Evolutionary conservation across 208 protist genomes (phyloP), one percentile per base, ranked within the genome.

Genomic region (Herpetomonas muscarum): DNA sequence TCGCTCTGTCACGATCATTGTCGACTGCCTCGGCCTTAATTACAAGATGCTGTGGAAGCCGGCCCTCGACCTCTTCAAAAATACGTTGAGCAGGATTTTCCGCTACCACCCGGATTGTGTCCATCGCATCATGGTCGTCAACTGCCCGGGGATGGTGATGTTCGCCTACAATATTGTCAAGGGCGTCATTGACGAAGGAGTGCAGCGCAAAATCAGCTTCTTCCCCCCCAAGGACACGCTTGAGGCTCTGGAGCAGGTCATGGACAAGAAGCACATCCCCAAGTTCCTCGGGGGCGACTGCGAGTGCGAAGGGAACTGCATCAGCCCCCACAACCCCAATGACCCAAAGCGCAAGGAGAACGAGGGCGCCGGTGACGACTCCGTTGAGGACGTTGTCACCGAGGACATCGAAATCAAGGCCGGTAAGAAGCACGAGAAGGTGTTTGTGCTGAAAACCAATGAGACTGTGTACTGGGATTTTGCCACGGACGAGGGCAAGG

Each of bases 121-220:
- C 7, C 61, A 84, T 59, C 77, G 78, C 56, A 55, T 90, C 45
- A 49, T 82, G 37, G 72, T 78, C 25, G 70, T 85, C 12, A 90
- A 90, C 64, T 81, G 70, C 63, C 78, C 82, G 19, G 56, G 53
- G 5, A 82, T 90, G 76, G 67, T 90, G 17, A 64, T 67, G 47
- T 79, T 90, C 39, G 82, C 72, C 24, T 90, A 76, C 57, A 55
- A 61, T 15, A 71, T 90, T 22, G 51, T 90, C 39, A 86, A 90
- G 55, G 55, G 64, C 15, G 60, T 70, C 22, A 42, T 90, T 15
- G 61, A 61, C 37, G 56, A 67, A 13, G 64, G 62, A 3, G 58
- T 86, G 47, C 77, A 69, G 28, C 25, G 60, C 25, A 90, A 90
- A 59, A 62, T 90, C 19, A 65, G 48, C 29, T 85, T 90, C 45